A percentile compares a stretch with the other conserved stretches of the same genome.
Evolutionary conservation across 202 grass and related monocot genomes (phyloP).

Genomic region (Setaria italica): DNA sequence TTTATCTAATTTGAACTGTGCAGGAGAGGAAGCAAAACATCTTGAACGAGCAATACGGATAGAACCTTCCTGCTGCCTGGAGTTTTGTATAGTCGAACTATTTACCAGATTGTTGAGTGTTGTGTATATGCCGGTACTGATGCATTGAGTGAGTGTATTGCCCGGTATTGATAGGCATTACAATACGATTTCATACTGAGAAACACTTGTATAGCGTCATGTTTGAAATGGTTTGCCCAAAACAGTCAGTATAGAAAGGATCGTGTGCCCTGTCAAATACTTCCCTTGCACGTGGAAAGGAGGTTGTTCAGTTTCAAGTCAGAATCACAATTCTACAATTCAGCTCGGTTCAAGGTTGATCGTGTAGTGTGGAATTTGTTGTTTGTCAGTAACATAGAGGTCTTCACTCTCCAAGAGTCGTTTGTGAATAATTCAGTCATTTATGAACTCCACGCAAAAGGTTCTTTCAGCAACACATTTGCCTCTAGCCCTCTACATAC

Average conservation of each 20-base stretch:
- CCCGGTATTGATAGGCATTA: background rate
- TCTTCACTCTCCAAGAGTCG: background rate
- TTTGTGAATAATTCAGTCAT: background rate
- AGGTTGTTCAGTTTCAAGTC: background rate
- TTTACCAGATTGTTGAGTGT: background rate
- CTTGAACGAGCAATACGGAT: slow-evolving; percentile 32
- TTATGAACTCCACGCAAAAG: background rate
- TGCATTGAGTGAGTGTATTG: slow-evolving; percentile 4
- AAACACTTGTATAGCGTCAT: slow-evolving; percentile 15
- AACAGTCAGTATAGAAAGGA: background rate
- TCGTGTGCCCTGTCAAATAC: background rate
- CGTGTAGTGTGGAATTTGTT: background rate
- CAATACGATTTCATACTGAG: background rate
- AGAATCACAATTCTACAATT: background rate
- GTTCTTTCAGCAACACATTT: background rate
- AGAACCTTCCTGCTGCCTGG: background rate
- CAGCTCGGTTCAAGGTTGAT: background rate
- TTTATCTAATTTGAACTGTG: background rate
- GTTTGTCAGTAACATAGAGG: background rate
- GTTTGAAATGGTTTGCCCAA: background rate
- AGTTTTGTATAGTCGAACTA: slow-evolving; percentile 16
- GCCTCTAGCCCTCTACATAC: background rate
- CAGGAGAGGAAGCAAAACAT: slow-evolving; percentile 43
- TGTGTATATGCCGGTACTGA: background rate
- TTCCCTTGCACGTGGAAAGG: background rate